These are phyloP conservation scores for Lachnellula hyalina DNA, from an alignment of 2,329 filamentous ascomycete species.

Conservation along the genomic window DNA sequence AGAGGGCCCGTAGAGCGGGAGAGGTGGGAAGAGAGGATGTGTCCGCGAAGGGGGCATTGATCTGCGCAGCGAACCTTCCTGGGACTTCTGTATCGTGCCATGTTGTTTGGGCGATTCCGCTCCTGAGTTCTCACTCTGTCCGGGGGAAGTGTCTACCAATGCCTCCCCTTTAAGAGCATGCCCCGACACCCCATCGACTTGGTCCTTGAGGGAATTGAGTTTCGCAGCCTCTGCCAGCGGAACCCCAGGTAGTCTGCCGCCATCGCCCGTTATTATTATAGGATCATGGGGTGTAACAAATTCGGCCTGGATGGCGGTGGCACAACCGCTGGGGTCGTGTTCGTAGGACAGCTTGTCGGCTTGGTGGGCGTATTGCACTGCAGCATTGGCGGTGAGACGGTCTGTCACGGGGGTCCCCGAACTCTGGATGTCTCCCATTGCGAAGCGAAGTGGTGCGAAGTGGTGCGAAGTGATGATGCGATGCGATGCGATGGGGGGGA, in stretches of 20 bases:
- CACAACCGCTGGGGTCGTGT: constrained; percentile 19
- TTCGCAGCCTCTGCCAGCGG: constrained; percentile 65
- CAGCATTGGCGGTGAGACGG: constrained; percentile 21
- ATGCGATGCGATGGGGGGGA: neutral
- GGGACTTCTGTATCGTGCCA: constrained; percentile 37
- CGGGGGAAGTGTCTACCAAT: constrained; percentile 20
- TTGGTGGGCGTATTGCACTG: constrained; percentile 56
- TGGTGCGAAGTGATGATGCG: too few species aligned
- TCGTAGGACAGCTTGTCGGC: constrained; percentile 50
- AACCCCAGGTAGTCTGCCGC: constrained; percentile 61
- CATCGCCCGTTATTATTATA: constrained; percentile 63
- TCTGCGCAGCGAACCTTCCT: constrained; percentile 41
- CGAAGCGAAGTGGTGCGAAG: neutral
- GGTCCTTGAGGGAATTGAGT: constrained; percentile 58
- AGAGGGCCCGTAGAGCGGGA: constrained; percentile 77
- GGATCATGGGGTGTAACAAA: constrained; percentile 66
- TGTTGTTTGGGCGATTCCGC: constrained; percentile 17
- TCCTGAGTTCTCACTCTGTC: neutral
- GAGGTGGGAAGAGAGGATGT: constrained; percentile 76
- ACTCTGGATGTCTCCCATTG: constrained; percentile 3
- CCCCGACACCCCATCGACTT: constrained; percentile 30
- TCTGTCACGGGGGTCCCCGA: neutral
- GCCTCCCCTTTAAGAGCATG: constrained; percentile 33
- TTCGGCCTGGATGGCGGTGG: constrained; percentile 56
- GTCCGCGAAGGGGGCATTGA: constrained; percentile 62